These are phyloP conservation scores for Curvularia sp. DNA, from an alignment of 2,329 filamentous ascomycete genomes.

Conservation along the genomic window DNA sequence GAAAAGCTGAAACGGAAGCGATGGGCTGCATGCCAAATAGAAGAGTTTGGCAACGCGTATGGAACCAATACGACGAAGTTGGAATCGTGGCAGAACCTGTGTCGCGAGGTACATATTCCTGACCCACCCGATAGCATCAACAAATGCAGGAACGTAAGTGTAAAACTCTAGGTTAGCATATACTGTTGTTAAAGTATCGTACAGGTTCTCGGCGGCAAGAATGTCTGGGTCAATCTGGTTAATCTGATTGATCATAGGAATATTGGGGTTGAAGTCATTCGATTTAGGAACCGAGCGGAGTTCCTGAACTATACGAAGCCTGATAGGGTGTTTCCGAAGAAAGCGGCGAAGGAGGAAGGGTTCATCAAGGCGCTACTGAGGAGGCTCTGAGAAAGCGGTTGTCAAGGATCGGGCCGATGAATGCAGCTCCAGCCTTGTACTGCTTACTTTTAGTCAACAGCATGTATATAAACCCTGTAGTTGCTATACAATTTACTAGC, in stretches of 20 bases:
- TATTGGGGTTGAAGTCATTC: conserved; percentile 18
- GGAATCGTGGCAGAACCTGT: conserved; percentile 29
- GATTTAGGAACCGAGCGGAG: conserved; percentile 17
- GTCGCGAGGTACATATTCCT: conserved; percentile 23
- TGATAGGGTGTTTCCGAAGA: conserved; percentile 12
- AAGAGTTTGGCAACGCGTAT: conserved; percentile 15
- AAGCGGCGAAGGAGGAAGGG: conserved; percentile 29
- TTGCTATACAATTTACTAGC: too few relatives aligned
- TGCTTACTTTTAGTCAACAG: too few relatives aligned
- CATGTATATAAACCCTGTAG: too few relatives aligned
- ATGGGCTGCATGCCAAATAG: conserved; percentile 16
- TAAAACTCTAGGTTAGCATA: not conserved
- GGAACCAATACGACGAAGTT: conserved; percentile 18
- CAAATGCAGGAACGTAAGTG: conserved; percentile 24
- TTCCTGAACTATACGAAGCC: conserved; percentile 22
- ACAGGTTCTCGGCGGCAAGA: conserved; percentile 19
- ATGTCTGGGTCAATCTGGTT: conserved; percentile 29
- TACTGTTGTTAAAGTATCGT: not conserved
- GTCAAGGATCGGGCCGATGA: too few relatives aligned
- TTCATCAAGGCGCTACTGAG: conserved; percentile 32
- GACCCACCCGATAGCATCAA: conserved; percentile 23
- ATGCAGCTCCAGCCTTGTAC: too few relatives aligned
- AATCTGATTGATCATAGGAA: conserved; percentile 32
- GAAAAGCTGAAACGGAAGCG: not conserved
- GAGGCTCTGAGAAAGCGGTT: conserved; percentile 4